Evolutionary conservation across 2,329 filamentous ascomycete species (phyloP), one percentile per base, ranked within the genome.

Genomic region (Diaporthe aspalathi): DNA sequence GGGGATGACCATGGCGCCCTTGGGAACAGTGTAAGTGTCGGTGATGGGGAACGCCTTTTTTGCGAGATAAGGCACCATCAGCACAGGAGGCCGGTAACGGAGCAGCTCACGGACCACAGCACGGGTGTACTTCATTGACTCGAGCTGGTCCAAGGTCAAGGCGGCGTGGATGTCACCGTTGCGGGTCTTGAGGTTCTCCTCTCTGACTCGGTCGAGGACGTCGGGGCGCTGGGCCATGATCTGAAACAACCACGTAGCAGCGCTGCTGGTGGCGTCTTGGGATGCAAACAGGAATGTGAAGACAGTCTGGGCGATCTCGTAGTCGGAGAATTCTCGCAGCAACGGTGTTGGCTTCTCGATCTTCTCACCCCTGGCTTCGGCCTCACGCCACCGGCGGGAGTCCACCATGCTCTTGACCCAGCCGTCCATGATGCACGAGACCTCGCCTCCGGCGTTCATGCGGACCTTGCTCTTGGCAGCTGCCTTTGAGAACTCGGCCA

Each of bases 221-320:
- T 98, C 95, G n/a, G 95, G 95, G 74, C 94, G 92, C 84, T 98
- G 94, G 57, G 96, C 95, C 85, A 94, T 91, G 78, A 94, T 89
- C 85, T 99, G 96, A 88, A 98, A 97, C 74, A 98, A 84, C 94
- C 96, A 98, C 67, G 95, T 98, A 78, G 89, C 91, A 73, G 96
- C 95, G 78, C 94, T 97, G 84, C 93, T 96, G 74, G 96, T 98
- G 75, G 96, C 96, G 81, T 99, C 96, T 84, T 98, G 96, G 4
- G 95, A 98, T 73, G 96, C 95, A 83, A 98, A 98, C 73, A 98
- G 88, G 86, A 98, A 97, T 63, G 95, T 97, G 84, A 98, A 97
- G 78, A 98, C 81, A 29, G 95, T 98, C 86, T 96, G 93, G 70
- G 94, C 89, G 78, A 98, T 97, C 83, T 98, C 95, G 78, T 92